Conservation (phyloP, 495 filamentous ascomycete species). For the Aspergillus ellipticus region DNA sequence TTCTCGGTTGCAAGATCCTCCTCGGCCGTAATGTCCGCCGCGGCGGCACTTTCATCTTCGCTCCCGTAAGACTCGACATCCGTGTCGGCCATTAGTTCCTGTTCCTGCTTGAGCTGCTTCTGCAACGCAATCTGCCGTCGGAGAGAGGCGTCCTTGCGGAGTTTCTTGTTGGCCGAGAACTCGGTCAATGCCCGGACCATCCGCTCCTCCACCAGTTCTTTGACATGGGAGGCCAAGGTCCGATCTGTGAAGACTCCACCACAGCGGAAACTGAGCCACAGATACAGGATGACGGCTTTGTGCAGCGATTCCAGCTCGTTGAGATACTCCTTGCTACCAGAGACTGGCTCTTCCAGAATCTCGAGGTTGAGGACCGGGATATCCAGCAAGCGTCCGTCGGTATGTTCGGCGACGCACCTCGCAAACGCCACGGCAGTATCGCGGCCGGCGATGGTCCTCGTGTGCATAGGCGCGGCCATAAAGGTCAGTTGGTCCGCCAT, state of each 20-base stretch:
- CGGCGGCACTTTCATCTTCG: slow-evolving; percentile 13
- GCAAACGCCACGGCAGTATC: slow-evolving; percentile 57
- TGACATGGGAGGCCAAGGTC: slow-evolving; percentile 73
- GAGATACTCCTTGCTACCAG: slow-evolving; percentile 50
- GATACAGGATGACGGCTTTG: slow-evolving; percentile 75
- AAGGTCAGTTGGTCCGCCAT: slow-evolving; percentile 72
- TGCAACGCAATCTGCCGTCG: slow-evolving; percentile 39
- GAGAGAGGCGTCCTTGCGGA: slow-evolving; percentile 42
- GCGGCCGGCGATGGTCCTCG: slow-evolving; percentile 16
- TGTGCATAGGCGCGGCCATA: slow-evolving; percentile 60
- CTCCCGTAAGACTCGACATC: slow-evolving; percentile 12
- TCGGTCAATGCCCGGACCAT: slow-evolving; percentile 66
- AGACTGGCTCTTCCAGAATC: slow-evolving; percentile 55
- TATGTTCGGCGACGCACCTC: slow-evolving; percentile 59
- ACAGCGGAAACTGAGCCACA: slow-evolving; percentile 76
- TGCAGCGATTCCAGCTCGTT: slow-evolving; percentile 69
- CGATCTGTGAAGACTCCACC: slow-evolving; percentile 76
- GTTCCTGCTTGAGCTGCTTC: slow-evolving; percentile 33
- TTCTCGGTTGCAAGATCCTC: slow-evolving; percentile 13
- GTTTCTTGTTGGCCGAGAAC: slow-evolving; percentile 47
- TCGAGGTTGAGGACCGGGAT: slow-evolving; percentile 63
- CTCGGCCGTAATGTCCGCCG: slow-evolving; percentile 12
- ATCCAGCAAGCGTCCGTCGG: slow-evolving; percentile 60
- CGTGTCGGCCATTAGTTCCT: slow-evolving; percentile 19
- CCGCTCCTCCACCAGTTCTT: slow-evolving; percentile 69